Evolutionary conservation across 169 alveolate genomes (phyloP).

Genomic region (Theileria annulata): DNA sequence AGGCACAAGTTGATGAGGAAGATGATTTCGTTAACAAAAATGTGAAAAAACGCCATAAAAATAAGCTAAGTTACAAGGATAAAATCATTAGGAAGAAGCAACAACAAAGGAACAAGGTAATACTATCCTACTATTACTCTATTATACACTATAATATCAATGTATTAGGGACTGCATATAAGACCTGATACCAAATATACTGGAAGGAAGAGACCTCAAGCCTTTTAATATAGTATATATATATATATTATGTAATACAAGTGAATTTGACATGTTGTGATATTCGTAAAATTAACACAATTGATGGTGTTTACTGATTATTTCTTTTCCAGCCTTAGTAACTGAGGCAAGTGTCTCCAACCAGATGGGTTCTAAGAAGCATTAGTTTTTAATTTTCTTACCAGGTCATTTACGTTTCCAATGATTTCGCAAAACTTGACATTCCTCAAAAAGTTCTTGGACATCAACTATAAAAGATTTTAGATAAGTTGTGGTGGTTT

Average conservation of each 20-base stretch:
- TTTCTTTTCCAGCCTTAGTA: conserved; percentile 10
- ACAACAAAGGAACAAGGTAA: conserved; percentile 85
- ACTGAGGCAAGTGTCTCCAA: conserved; percentile 53
- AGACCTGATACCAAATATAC: conserved; percentile 93
- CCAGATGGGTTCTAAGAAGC: conserved; percentile 35
- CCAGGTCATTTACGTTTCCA: conserved; percentile 34
- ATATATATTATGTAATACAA: too few relatives aligned
- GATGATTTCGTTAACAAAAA: conserved; percentile 20
- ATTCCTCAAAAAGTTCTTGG: conserved; percentile 33
- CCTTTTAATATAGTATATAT: conserved; percentile 58
- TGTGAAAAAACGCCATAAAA: conserved; percentile 50
- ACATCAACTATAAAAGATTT: conserved; percentile 13
- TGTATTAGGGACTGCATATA: conserved; percentile 85
- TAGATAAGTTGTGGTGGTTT: background rate
- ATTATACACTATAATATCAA: background rate
- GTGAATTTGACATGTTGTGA: too few relatives aligned
- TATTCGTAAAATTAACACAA: too few relatives aligned
- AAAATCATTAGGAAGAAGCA: conserved; percentile 89
- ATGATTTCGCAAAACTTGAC: conserved; percentile 37
- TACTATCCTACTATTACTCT: background rate
- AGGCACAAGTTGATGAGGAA: conserved; percentile 31
- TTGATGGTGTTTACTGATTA: background rate
- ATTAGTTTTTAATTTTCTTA: background rate
- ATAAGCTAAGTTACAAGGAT: conserved; percentile 54
- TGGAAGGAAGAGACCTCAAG: conserved; percentile 89